Conservation (phyloP, 208 protist genomes). For the Trypanosoma rangeli region DNA sequence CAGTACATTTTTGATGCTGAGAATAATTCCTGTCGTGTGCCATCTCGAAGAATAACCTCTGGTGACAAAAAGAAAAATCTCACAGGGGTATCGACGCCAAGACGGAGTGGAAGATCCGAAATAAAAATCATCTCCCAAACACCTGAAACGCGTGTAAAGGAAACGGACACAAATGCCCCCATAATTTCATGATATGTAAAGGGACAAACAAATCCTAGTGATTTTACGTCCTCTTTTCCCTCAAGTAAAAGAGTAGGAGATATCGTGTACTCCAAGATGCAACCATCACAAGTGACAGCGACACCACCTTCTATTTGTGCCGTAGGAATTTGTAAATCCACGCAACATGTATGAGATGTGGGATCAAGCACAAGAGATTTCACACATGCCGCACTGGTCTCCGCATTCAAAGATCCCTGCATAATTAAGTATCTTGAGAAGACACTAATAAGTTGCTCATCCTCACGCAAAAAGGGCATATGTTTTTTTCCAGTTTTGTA, state of each 20-base stretch:
- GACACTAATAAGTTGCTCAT: constrained; percentile 28
- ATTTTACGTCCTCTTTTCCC: constrained; percentile 14
- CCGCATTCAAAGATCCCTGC: not conserved
- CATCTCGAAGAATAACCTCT: constrained; percentile 26
- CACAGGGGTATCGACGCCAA: not conserved
- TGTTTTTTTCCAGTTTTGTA: constrained; percentile 12
- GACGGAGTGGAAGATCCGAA: constrained; percentile 35
- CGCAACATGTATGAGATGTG: not conserved
- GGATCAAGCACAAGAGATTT: constrained; percentile 15
- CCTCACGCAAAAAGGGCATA: constrained; percentile 20
- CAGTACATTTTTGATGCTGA: constrained; percentile 11
- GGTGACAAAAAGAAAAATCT: constrained; percentile 32
- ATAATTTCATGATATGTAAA: constrained; percentile 55
- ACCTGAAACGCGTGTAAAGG: constrained; percentile 27
- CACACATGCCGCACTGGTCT: constrained; percentile 3
- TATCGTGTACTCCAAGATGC: constrained; percentile 21
- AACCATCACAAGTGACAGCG: not conserved
- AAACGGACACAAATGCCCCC: constrained; percentile 51
- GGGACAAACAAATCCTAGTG: constrained; percentile 37
- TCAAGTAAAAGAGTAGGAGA: constrained; percentile 40
- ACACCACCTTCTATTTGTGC: not conserved
- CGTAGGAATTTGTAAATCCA: constrained; percentile 4
- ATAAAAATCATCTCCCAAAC: constrained; percentile 45
- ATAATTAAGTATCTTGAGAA: constrained; percentile 23
- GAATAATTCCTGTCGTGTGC: constrained; percentile 13